Conservation (phyloP, 2,329 filamentous ascomycete species). For the Fusarium drepaniforme region DNA sequence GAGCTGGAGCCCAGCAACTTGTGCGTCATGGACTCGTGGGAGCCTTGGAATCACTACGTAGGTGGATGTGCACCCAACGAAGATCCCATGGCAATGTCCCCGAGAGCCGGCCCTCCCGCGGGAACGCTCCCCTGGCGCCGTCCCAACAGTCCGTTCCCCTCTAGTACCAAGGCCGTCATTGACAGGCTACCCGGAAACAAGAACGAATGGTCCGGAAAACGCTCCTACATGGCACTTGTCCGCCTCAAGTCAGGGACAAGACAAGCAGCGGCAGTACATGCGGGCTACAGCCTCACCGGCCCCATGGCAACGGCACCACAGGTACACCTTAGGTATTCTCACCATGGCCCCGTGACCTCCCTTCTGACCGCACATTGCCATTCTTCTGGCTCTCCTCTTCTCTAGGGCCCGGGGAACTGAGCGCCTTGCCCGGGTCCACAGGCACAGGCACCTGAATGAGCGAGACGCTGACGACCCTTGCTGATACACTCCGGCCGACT, state of each 20-base stretch:
- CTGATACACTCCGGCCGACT: constrained; percentile 10
- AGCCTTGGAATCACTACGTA: constrained; percentile 5
- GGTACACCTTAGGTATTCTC: constrained; percentile 31
- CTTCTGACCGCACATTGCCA: constrained; percentile 42
- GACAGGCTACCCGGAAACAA: constrained; percentile 37
- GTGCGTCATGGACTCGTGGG: constrained; percentile 14
- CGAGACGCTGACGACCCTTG: constrained; percentile 17
- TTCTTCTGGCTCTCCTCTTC: constrained; percentile 18
- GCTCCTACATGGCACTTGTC: constrained; percentile 24
- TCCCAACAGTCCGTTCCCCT: constrained; percentile 23
- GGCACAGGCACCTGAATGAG: constrained; percentile 11
- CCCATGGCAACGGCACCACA: constrained; percentile 14
- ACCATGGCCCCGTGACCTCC: constrained; percentile 26
- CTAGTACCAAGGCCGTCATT: constrained; percentile 30
- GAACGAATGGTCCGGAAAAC: constrained; percentile 30
- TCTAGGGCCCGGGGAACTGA: constrained; percentile 26
- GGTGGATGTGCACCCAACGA: not conserved
- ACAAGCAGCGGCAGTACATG: constrained; percentile 21
- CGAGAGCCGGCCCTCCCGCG: constrained; percentile 26
- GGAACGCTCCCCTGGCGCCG: constrained; percentile 19
- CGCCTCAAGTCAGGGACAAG: constrained; percentile 25
- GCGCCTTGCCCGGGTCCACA: constrained; percentile 29
- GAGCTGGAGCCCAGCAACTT: not conserved
- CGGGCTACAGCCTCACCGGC: constrained; percentile 26
- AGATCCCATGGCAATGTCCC: constrained; percentile 2